Conservation (phyloP, 2,329 filamentous ascomycete species). For the Dothistroma pini region DNA sequence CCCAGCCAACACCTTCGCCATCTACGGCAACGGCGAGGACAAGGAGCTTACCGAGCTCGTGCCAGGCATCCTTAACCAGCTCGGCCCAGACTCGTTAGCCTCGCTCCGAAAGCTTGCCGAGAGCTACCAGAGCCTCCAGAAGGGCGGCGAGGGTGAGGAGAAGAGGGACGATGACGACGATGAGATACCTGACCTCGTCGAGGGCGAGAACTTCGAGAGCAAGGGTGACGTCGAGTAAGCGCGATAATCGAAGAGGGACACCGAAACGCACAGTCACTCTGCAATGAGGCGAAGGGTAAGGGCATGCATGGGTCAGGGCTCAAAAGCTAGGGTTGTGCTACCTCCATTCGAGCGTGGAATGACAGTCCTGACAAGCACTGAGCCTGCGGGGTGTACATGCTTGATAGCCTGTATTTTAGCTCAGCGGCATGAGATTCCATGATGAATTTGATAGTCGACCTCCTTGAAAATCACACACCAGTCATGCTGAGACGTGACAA, state of each 20-base stretch:
- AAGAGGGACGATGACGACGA: constrained; percentile 67
- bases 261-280: constrained; percentile 5
- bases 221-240: constrained; percentile 77
- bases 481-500: background rate
- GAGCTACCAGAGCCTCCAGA: constrained; percentile 99
- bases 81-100: constrained; percentile 94
- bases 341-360: constrained; percentile 5
- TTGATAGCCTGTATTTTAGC: constrained; percentile 22
- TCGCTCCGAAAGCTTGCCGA: constrained; percentile 98
- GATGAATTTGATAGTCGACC: constrained; percentile 7
- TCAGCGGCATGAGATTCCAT: constrained; percentile 19
- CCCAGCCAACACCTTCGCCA: constrained; percentile 98
- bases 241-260: background rate
- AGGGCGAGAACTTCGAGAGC: constrained; percentile 96
- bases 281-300: constrained; percentile 3
- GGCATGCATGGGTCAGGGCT: constrained; percentile 7
- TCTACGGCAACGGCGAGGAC: constrained; percentile 98
- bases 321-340: constrained; percentile 7
- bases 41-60: constrained; percentile 99
- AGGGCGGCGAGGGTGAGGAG: constrained; percentile 77
- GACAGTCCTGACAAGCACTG: constrained; percentile 5
- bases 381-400: constrained; percentile 17
- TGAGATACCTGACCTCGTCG: constrained; percentile 95
- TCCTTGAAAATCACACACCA: background rate
- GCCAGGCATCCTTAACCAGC: constrained; percentile 98